Percentiles rank a stretch among this genome's conserved stretches.
Evolutionary conservation across 805 yeast genomes (phyloP).

Genomic region (Yarrowia hollandica): DNA sequence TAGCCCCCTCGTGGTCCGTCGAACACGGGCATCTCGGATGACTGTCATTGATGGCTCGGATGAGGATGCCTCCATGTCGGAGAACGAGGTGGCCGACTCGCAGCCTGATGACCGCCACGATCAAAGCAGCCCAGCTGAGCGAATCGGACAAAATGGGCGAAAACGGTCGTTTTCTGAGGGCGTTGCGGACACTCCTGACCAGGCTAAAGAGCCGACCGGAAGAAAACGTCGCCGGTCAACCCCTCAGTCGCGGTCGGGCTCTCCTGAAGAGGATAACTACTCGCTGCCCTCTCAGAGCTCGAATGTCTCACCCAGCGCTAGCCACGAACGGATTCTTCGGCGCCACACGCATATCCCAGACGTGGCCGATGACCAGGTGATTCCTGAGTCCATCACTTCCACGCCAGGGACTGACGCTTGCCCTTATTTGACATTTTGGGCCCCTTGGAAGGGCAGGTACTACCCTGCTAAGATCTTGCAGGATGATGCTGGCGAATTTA

Average conservation of each 20-base stretch:
- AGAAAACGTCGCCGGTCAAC: background rate
- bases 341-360: background rate
- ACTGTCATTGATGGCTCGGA: constrained; percentile 1
- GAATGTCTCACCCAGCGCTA: background rate
- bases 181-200: background rate
- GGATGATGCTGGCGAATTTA: background rate
- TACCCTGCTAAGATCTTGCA: background rate
- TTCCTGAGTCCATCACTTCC: constrained; percentile 11
- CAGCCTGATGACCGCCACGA: background rate
- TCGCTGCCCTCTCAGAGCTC: background rate
- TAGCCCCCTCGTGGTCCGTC: background rate
- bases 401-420: background rate
- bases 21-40: background rate
- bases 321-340: background rate
- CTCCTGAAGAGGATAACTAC: background rate
- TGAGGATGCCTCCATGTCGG: constrained; percentile 1
- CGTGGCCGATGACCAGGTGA: background rate
- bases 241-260: too few relatives aligned
- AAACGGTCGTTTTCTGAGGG: background rate
- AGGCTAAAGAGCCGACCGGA: background rate
- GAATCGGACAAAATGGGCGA: background rate
- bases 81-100: constrained; percentile 8
- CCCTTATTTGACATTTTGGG: background rate
- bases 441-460: background rate
- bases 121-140: too few relatives aligned